phyloP scores from a whole-genome alignment of 305 asterid genomes.

The Fraxinus greggii region DNA sequence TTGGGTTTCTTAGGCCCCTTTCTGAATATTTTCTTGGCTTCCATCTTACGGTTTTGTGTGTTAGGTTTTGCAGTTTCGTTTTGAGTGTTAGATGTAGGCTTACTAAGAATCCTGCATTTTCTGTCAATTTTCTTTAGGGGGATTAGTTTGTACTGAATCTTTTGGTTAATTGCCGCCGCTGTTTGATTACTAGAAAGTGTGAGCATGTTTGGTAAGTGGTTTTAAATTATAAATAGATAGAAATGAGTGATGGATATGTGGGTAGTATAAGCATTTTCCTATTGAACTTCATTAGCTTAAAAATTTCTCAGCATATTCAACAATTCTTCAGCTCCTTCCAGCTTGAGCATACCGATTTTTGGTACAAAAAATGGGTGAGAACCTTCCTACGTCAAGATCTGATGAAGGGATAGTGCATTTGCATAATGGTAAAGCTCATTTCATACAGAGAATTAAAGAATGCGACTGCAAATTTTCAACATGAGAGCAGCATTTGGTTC shows the following conservation, averaged over 20 bases:
- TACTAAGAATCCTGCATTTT: neutral
- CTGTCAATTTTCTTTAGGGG: neutral
- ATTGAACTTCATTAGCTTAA: conserved; percentile 14
- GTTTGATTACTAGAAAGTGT: neutral
- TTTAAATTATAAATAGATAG: too few species aligned
- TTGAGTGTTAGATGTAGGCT: too few species aligned
- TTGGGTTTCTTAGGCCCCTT: neutral
- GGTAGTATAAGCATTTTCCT: neutral
- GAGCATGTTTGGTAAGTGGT: too few species aligned
- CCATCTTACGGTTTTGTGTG: neutral
- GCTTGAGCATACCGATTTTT: too few species aligned
- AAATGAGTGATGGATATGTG: too few species aligned
- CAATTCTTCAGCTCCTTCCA: too few species aligned
- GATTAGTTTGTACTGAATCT: neutral
- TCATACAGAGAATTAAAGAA: too few species aligned
- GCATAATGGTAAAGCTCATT: too few species aligned
- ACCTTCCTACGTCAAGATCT: too few species aligned
- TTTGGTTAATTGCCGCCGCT: neutral
- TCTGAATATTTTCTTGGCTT: neutral
- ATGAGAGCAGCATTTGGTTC: too few species aligned
- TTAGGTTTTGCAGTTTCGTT: neutral
- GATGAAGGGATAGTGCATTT: conserved; percentile 3
- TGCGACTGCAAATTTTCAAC: too few species aligned
- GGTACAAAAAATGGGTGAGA: too few species aligned
- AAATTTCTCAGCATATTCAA: conserved; percentile 4